Evolutionary conservation across 768 basidiomycete species (phyloP).

Genomic region (Rhodocollybia butyracea): DNA sequence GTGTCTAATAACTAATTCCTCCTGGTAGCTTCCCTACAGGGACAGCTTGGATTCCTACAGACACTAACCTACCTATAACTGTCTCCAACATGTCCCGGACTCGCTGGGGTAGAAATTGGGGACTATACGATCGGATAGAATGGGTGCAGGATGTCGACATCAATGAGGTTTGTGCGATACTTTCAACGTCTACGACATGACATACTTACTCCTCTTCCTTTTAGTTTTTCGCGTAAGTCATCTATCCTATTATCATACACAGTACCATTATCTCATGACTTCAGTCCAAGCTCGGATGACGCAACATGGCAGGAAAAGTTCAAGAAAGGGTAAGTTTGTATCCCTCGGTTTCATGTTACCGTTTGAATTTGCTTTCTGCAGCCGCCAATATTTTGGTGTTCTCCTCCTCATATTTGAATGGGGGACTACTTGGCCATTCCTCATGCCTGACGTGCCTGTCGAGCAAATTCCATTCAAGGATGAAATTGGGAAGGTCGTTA

Average conservation of each 20-base stretch:
- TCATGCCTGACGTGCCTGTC: slow-evolving; percentile 19
- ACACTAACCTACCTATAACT: slow-evolving; percentile 17
- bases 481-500: slow-evolving; percentile 19
- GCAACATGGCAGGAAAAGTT: slow-evolving; percentile 14
- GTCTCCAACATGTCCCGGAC: slow-evolving; percentile 17
- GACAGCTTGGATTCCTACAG: slow-evolving; percentile 18
- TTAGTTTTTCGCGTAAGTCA: slow-evolving; percentile 13
- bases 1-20: background rate
- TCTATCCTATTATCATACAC: background rate
- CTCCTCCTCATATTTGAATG: slow-evolving; percentile 24
- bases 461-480: slow-evolving; percentile 19
- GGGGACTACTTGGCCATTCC: slow-evolving; percentile 27
- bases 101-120: slow-evolving; percentile 24
- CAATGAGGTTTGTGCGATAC: slow-evolving; percentile 6
- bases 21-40: slow-evolving; percentile 16
- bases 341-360: background rate
- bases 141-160: slow-evolving; percentile 18
- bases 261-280: background rate
- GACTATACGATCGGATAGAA: slow-evolving; percentile 19
- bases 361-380: background rate
- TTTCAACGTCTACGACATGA: background rate
- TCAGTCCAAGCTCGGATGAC: slow-evolving; percentile 9
- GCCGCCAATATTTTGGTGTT: slow-evolving; percentile 19
- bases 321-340: slow-evolving; percentile 13
- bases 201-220: background rate